Evolutionary conservation across 2,329 filamentous ascomycete species (phyloP).

Genomic region (Cercospora brassicicola): DNA sequence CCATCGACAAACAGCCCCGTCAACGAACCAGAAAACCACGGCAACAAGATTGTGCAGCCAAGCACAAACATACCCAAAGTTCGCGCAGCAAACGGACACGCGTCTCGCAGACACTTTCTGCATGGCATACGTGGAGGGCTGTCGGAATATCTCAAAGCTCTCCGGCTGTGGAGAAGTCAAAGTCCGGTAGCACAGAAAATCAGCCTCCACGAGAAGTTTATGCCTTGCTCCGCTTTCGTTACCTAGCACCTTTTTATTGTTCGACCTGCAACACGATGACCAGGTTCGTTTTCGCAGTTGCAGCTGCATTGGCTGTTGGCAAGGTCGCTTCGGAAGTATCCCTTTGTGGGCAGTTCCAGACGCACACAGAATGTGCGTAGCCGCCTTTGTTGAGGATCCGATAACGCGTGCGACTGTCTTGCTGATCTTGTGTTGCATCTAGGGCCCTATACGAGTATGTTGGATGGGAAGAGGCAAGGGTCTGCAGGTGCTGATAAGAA

Average conservation of each 20-base stretch:
- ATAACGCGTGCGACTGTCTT: not conserved
- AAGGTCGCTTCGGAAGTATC: conserved; percentile 11
- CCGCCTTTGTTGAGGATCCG: not conserved
- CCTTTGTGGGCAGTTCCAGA: conserved; percentile 18
- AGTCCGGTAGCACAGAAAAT: conserved; percentile 18
- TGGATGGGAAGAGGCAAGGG: not conserved
- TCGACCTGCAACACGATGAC: conserved; percentile 22
- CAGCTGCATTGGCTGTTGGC: conserved; percentile 1
- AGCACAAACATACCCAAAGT: not conserved
- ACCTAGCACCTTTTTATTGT: conserved; percentile 8
- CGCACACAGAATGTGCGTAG: conserved; percentile 12
- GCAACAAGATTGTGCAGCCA: conserved; percentile 4
- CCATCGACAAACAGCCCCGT: not conserved
- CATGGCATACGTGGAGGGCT: not conserved
- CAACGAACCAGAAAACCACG: not conserved
- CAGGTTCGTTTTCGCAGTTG: not conserved
- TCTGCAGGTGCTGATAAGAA: not conserved
- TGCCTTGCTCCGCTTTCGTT: conserved; percentile 6
- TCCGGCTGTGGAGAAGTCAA: not conserved
- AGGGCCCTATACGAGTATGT: conserved; percentile 12
- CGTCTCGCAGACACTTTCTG: not conserved
- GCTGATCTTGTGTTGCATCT: conserved; percentile 6
- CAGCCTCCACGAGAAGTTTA: conserved; percentile 17
- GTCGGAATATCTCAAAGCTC: not conserved
- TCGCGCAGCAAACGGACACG: not conserved